Base-by-base conservation (phyloP, 2,329 filamentous ascomycete species). In the Colletotrichum echinochloae region DNA sequence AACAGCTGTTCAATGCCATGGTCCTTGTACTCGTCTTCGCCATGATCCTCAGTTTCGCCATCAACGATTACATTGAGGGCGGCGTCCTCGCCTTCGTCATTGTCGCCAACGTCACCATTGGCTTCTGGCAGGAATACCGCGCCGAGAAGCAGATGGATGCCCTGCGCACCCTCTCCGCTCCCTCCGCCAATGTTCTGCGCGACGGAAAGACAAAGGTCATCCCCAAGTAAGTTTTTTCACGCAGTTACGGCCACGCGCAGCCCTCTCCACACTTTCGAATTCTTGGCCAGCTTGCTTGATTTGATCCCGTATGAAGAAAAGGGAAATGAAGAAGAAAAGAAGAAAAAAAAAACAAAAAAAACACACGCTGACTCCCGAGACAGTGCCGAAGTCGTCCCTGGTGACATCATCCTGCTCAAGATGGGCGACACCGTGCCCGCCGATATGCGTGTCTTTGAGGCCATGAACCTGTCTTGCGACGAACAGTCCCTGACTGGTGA, bases 381-480 rank as follows among this genome's bases (percentile, higher is more conserved):
- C 56, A 90, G 87, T 76, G 83, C 87, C 39, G 83, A 90, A 67
- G 87, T 94, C 46, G 90, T 94, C 0, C 90, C 90, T n/a, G 93
- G 92, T 51, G 92, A 94, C 72, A 85, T 94, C 66, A 84, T 91
- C 70, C 81, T 87, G 46, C 84, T 91, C 75, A 91, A 88, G 81
- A 92, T 89, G 80, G 92, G 92, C 70, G 92, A 94, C 78, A 92
- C 91, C 5, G 87, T 94, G 49, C 92, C 92, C 12, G 92, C 92
- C 46, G 92, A 94, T 76, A 79, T 94, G 49, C 89, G 91, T 65
- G 80, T 91, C 26, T 86, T 92, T 74, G 90, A 94, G 76, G 88
- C 87, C 70, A 92, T 95, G 88, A 95, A 96, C 78, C 85, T 94
- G 55, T 89, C 90, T 72, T 94, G 92, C 76, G 94, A 97, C 75